Percentiles rank a stretch among this genome's conserved stretches.
Conservation (phyloP, 106 monocot species). For the Platanthera zijinensis region DNA sequence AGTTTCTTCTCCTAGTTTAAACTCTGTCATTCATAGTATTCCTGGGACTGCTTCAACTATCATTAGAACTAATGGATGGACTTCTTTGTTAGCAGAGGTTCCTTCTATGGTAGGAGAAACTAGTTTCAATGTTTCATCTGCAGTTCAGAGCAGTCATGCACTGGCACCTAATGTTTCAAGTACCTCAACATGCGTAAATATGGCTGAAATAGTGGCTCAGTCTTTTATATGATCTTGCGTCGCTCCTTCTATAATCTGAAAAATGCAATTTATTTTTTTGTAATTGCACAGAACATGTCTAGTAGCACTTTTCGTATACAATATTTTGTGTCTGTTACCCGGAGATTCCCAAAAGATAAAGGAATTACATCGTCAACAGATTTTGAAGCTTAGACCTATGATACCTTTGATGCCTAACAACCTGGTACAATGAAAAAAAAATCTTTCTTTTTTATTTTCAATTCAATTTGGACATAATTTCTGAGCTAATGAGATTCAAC, state of each 20-base stretch:
- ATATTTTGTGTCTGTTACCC: constrained; percentile 9
- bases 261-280: neutral
- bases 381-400: too few relatives aligned
- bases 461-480: neutral
- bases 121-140: constrained; percentile 15
- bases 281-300: neutral
- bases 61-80: constrained; percentile 52
- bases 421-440: too few relatives aligned
- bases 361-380: too few relatives aligned
- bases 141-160: constrained; percentile 14
- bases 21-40: constrained; percentile 30
- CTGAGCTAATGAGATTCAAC: neutral
- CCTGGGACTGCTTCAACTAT: constrained; percentile 19
- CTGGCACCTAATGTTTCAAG: constrained; percentile 7
- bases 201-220: constrained; percentile 65
- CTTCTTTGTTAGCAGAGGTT: constrained; percentile 55
- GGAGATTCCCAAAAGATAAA: constrained; percentile 22
- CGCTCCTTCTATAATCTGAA: constrained; percentile 30
- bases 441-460: too few relatives aligned
- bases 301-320: neutral
- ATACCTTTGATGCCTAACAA: too few relatives aligned
- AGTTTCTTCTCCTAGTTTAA: constrained; percentile 46
- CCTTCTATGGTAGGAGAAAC: constrained; percentile 25
- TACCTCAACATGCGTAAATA: constrained; percentile 38
- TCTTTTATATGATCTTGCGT: constrained; percentile 31